Evolutionary conservation across 2,329 filamentous ascomycete genomes (phyloP), one percentile per base, ranked within the genome.

Genomic region (Stylonectria norvegica): DNA sequence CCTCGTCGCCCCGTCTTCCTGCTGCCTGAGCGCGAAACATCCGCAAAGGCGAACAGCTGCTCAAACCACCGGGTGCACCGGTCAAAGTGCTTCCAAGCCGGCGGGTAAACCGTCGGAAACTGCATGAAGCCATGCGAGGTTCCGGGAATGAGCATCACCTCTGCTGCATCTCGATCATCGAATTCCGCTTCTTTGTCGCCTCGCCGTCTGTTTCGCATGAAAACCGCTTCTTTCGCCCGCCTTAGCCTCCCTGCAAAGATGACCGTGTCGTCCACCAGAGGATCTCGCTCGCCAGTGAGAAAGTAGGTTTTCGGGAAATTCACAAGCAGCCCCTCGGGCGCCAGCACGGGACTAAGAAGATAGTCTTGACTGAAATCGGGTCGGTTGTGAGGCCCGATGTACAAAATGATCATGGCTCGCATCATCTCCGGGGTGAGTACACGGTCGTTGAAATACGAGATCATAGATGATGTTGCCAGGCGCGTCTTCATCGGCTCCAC

Each of bases 361-460:
- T 89, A 96, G 63, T 98, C 91, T 5, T 86, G 88, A 19, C 81
- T 81, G 63, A 98, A 97, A 60, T 97, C 89, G 0, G 93, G 93
- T 1, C 90, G 84, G 62, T 93, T 88, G 60, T 96, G 86, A 0
- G 90, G 89, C 1, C 93, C 93, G 40, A 98, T 86, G 62, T 98
- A 98, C 4, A 98, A 74, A 50, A 98, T 95, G 50, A 98, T 95
- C 90, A 98, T 97, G 48, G 90, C 89, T 20, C 93, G 86, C 85
- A 97, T 96, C 89, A 97, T 95, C 65, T 98, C 93, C 0, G 93
- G 91, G 0, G 89, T 91, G 11, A 98, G 75, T 19, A 98, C 86
- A 19, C 93, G 85, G 63, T 98, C 93, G 62, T 95, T 93, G 64
- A 96, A 95, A 66, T 97, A 97, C 0, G 91, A 96, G 23, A 98